These are phyloP conservation scores for Eleusine coracana DNA, from an alignment of 176 grass and related monocot genomes.

Conservation along the genomic window DNA sequence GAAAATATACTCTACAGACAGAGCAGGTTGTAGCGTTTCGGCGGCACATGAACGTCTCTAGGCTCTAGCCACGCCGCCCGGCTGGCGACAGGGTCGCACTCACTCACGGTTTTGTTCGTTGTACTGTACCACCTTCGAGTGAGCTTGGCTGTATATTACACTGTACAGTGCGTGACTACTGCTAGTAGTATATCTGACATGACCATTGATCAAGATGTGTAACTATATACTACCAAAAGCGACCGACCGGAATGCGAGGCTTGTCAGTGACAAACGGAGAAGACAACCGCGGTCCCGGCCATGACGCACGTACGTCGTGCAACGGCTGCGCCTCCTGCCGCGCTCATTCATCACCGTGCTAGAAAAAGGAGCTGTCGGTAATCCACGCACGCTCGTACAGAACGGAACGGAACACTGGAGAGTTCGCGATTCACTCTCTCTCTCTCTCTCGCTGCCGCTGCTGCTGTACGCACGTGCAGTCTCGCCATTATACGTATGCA, in stretches of 20 bases:
- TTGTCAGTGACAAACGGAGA: background rate
- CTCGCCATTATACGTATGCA: background rate
- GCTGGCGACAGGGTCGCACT: background rate
- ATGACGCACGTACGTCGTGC: background rate
- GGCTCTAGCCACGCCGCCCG: background rate
- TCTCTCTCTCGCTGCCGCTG: background rate
- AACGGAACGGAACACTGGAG: background rate
- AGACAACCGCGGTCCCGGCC: background rate
- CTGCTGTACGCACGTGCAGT: background rate
- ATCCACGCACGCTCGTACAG: background rate
- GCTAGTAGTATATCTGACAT: background rate
- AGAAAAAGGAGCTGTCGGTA: background rate
- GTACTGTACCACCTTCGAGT: background rate
- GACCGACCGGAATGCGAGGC: background rate
- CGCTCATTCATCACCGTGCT: too few species aligned
- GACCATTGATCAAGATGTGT: background rate
- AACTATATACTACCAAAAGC: background rate
- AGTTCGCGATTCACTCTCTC: background rate
- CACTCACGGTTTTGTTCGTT: too few species aligned
- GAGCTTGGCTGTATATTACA: background rate
- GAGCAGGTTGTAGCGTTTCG: too few species aligned
- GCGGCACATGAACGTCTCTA: too few species aligned
- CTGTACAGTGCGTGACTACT: background rate
- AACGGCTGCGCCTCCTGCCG: too few species aligned
- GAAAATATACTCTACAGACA: too few species aligned